Percentiles rank a stretch among this genome's conserved stretches.
These are phyloP conservation scores for Glonium stellatum DNA, from an alignment of 495 filamentous ascomycete species.

Conservation along the genomic window DNA sequence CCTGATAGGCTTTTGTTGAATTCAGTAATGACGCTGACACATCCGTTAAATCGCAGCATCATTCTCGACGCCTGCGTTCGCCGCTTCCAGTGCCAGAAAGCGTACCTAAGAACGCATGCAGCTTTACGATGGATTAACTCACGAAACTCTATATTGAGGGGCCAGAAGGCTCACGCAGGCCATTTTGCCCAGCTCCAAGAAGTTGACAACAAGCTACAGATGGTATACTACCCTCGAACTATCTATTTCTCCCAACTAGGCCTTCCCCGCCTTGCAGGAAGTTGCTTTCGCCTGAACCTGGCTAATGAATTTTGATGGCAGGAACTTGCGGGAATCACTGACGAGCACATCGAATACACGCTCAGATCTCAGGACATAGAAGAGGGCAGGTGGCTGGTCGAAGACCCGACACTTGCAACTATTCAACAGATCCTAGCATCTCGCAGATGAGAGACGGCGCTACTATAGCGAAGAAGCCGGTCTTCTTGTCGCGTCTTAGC, in stretches of 20 bases:
- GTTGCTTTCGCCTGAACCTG: neutral
- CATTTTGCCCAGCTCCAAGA: conserved; percentile 53
- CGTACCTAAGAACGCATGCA: conserved; percentile 71
- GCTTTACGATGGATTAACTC: conserved; percentile 74
- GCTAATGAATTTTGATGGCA: conserved; percentile 10
- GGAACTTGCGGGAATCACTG: conserved; percentile 36
- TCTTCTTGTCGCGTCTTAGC: neutral
- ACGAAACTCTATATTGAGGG: conserved; percentile 58
- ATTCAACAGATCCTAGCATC: conserved; percentile 24
- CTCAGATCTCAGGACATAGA: conserved; percentile 33
- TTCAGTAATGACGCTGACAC: conserved; percentile 15
- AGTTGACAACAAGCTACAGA: conserved; percentile 53
- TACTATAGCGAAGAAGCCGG: neutral
- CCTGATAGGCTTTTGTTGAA: neutral
- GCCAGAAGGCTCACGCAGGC: conserved; percentile 51
- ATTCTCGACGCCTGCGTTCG: conserved; percentile 71
- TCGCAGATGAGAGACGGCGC: conserved; percentile 6
- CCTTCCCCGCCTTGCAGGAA: neutral
- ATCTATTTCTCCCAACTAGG: neutral
- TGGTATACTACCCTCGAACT: conserved; percentile 43
- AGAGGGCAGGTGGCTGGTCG: conserved; percentile 37
- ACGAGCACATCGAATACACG: conserved; percentile 34
- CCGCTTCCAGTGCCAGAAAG: conserved; percentile 78
- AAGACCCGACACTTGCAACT: conserved; percentile 33
- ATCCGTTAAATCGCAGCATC: conserved; percentile 45